Evolutionary conservation across 352 stramenopile species (phyloP).

Genomic region (Phytophthora lateralis): DNA sequence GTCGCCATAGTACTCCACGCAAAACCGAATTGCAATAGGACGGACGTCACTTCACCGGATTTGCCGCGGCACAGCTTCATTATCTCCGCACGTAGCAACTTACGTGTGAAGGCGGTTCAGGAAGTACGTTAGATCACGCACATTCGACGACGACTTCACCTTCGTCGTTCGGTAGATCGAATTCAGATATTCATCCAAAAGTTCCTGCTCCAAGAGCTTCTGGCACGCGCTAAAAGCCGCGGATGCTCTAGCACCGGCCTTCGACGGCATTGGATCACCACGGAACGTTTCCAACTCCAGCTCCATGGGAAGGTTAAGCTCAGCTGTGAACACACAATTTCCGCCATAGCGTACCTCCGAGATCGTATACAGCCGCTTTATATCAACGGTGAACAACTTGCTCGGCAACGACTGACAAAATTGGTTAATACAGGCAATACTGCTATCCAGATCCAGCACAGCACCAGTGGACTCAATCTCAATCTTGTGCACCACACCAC

Average conservation of each 20-base stretch:
- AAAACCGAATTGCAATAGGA: not conserved
- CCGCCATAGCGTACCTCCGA: constrained; percentile 35
- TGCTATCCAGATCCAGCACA: constrained; percentile 76
- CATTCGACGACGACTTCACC: constrained; percentile 38
- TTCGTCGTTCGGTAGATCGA: constrained; percentile 78
- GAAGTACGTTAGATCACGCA: constrained; percentile 63
- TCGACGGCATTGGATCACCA: constrained; percentile 56
- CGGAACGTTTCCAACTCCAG: constrained; percentile 54
- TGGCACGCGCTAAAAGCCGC: constrained; percentile 68
- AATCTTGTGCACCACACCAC: constrained; percentile 38
- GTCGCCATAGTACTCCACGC: not conserved
- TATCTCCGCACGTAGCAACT: not conserved
- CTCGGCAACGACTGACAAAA: constrained; percentile 77
- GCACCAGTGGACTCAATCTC: constrained; percentile 62
- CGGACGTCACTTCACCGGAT: not conserved
- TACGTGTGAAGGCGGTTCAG: constrained; percentile 48
- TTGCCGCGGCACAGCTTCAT: not conserved
- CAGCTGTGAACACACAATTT: constrained; percentile 53
- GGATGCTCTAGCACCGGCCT: constrained; percentile 59
- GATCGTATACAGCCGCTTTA: constrained; percentile 64
- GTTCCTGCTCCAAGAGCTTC: constrained; percentile 48
- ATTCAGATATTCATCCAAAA: constrained; percentile 73
- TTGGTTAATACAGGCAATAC: constrained; percentile 73
- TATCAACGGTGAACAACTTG: constrained; percentile 56
- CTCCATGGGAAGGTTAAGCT: constrained; percentile 56